Base-by-base conservation (phyloP, 2,329 filamentous ascomycete species). In the Pyrenochaeta sp. region DNA sequence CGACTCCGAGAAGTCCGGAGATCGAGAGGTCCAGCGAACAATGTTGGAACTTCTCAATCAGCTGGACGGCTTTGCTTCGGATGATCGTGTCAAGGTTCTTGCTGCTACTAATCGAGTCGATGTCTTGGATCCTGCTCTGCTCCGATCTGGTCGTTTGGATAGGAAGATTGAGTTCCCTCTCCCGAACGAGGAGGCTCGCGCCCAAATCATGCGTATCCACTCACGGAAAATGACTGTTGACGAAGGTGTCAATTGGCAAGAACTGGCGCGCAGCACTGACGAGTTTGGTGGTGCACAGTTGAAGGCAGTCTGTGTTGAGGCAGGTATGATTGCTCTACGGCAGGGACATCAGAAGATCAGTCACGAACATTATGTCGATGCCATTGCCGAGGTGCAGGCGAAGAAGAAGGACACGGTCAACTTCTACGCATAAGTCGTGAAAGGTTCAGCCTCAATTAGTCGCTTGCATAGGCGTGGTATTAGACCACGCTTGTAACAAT, bases 11-110 rank as follows among this genome's bases (percentile, higher is more conserved):
- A 99, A 98, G 84, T 95, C 90, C 56, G 95, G 95, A 79, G 95
- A 99, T 77, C 87, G 95, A 77, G 95, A 99, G 81, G 95, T 99
- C 37, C 95, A 99, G 81, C 87, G 95, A 76, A 99, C 95, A 52
- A 99, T 99, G 96, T 83, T 99, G 81, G 95, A 99, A 78, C 86
- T 99, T 49, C 89, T 99, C 62, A 99, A 99, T 81, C 95, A 99
- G 81, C 87, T 99, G 1, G 95, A 99, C 73, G 95, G 95, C 48
- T 99, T 99, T 73, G 96, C 95, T 0, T 97, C 92, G 6, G 93
- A 97, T 74, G 94, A 97, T 75, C 88, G 93, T 45, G 96, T 97
- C 83, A 98, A 97, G 82, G 94, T 98, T 4, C 84, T 98, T 45
- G 93, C 93, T 3, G 93, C 93, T 39, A 97, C 93, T 20, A 97